phyloP scores from a whole-genome alignment of 768 basidiomycete species.

The Gelatoporia subvermispora region DNA sequence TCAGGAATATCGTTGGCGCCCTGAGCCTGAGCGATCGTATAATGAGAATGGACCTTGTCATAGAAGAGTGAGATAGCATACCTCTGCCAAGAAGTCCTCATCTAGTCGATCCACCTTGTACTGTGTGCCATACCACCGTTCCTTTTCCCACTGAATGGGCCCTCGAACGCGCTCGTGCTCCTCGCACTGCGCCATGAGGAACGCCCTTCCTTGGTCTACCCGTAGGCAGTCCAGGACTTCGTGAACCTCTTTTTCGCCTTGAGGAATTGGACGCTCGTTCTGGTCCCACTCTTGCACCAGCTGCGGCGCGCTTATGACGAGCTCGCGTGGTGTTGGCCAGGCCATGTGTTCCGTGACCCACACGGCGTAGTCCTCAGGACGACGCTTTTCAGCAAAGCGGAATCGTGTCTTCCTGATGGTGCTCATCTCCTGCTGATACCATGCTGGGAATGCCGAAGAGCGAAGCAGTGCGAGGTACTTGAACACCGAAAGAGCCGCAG shows the following conservation, averaged over 20 bases:
- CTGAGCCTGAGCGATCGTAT: conserved; percentile 45
- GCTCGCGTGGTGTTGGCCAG: conserved; percentile 77
- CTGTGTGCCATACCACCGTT: conserved; percentile 90
- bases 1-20: conserved; percentile 60
- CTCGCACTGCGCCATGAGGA: conserved; percentile 75
- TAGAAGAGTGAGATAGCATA: not conserved
- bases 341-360: conserved; percentile 70
- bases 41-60: not conserved
- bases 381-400: conserved; percentile 80
- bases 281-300: conserved; percentile 73
- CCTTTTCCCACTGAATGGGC: conserved; percentile 57
- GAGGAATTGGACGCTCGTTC: conserved; percentile 19
- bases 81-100: conserved; percentile 51
- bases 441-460: conserved; percentile 52
- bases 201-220: conserved; percentile 57
- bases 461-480: conserved; percentile 75
- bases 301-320: conserved; percentile 65
- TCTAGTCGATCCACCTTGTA: conserved; percentile 75
- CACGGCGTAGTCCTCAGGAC: conserved; percentile 76
- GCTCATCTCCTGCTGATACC: conserved; percentile 73
- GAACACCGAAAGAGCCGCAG: conserved; percentile 64
- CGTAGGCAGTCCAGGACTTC: conserved; percentile 58
- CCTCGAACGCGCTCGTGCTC: conserved; percentile 49
- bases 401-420: conserved; percentile 71
- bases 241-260: conserved; percentile 42